Conservation (phyloP, 108 stramenopile genomes). For the Craspedostauros australis region DNA sequence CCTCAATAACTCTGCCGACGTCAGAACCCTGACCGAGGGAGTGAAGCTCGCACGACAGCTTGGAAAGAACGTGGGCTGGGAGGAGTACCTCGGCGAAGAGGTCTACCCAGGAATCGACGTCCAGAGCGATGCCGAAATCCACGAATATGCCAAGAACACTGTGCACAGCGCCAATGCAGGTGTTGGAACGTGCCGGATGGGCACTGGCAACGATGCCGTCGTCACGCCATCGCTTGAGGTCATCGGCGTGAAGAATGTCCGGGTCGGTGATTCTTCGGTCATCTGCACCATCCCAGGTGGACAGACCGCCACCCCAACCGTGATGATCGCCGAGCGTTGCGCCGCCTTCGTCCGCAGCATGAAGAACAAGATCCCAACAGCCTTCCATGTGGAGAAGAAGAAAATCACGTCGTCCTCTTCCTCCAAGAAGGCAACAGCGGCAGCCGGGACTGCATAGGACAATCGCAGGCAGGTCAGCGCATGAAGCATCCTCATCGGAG, state of each 20-base stretch:
- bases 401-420: neutral
- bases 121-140: slow-evolving; percentile 26
- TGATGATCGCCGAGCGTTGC: slow-evolving; percentile 40
- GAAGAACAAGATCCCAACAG: neutral
- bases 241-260: slow-evolving; percentile 29
- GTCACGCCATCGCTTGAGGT: slow-evolving; percentile 29
- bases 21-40: slow-evolving; percentile 26
- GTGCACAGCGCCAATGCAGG: slow-evolving; percentile 36
- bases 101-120: slow-evolving; percentile 31
- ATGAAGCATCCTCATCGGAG: no score
- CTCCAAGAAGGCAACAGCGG: neutral
- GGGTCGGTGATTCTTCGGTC: slow-evolving; percentile 33
- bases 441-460: no score
- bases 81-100: slow-evolving; percentile 32
- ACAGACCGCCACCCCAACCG: slow-evolving; percentile 36
- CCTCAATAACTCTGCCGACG: slow-evolving; percentile 20
- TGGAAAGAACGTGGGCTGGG: slow-evolving; percentile 22
- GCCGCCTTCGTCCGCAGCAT: slow-evolving; percentile 24
- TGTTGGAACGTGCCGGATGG: slow-evolving; percentile 44
- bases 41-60: slow-evolving; percentile 34
- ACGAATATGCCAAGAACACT: slow-evolving; percentile 31
- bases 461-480: no score
- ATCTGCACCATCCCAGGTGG: slow-evolving; percentile 35
- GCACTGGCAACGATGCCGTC: slow-evolving; percentile 21
- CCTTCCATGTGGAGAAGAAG: neutral